Base-by-base conservation (phyloP, 495 filamentous ascomycete genomes). In the Aspergillus olivimuriae region DNA sequence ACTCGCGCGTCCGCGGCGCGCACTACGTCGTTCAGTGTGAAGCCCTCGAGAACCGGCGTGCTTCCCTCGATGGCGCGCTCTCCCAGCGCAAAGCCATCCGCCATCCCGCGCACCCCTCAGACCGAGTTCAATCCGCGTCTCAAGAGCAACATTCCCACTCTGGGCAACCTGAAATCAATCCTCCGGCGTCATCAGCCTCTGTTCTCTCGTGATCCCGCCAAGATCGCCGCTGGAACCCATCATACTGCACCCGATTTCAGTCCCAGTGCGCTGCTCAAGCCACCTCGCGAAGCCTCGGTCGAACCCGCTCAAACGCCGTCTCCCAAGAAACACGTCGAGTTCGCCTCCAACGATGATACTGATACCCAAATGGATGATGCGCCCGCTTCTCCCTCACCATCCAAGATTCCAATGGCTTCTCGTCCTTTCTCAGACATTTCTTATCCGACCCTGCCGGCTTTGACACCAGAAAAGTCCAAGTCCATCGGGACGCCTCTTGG, bases 1-100 rank as follows among this genome's bases (percentile, higher is more conserved):
- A 94, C 87, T 23, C 86, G 84, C 53, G 70, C 87, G n/a, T 89
- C 86, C 0, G 55, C 86, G 32, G 79, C 83, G 17, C 83, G 87
- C 26, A 34, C 54, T 28, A 38, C 56, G 1, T 55, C 61, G 19
- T 57, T 65, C 40, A 87, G 74, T 52, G 57, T 75, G 37, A 90
- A 83, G 63, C 59, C 71, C 10, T 51, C 62, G 16, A 78, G 73
- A 40, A 73, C 66, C 7, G 68, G 68, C 3, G 68, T 74, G 67
- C 73, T 82, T 22, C 78, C 80, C 9, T 76, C 74, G 0, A 43
- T 79, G 32, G 60, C 63, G 4, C 58, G 65, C 12, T 76, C 77
- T n/a, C 62, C 71, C 3, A 60, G 58, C 30, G 53, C 63, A n/a
- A 75, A 72, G 26, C 64, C 61, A 4, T 62, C 70, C 1, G 36